Conservation (phyloP, 2,329 filamentous ascomycete species). For the Colletotrichum eremochloae region DNA sequence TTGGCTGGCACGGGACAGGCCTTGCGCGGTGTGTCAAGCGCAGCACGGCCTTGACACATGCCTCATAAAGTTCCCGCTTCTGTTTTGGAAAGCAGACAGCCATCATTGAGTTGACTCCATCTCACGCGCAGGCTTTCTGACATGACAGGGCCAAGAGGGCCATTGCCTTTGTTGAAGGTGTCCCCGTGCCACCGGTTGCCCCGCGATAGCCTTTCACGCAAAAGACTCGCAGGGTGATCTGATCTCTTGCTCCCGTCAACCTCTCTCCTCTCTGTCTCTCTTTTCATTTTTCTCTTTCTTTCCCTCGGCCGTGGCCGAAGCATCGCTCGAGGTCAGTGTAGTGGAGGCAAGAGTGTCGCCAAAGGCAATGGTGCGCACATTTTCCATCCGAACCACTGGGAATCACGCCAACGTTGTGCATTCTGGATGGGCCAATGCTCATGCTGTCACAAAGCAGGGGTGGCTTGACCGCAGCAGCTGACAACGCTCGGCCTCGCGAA, state of each 20-base stretch:
- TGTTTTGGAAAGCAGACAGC: neutral
- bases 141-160: neutral
- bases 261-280: neutral
- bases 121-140: neutral
- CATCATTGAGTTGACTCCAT: neutral
- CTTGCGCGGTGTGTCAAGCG: neutral
- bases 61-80: neutral
- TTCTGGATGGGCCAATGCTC: constrained; percentile 10
- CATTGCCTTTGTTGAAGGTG: neutral
- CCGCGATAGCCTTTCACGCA: neutral
- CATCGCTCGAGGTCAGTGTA: neutral
- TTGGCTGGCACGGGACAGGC: neutral
- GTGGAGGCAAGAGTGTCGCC: neutral
- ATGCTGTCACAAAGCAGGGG: constrained; percentile 9
- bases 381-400: neutral
- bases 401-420: neutral
- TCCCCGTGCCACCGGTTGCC: neutral
- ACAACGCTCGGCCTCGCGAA: neutral
- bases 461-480: neutral
- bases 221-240: neutral
- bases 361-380: neutral
- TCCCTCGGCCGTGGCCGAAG: neutral
- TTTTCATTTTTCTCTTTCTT: too few species aligned
- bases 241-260: neutral
- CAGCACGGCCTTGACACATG: neutral